Conservation (phyloP, 2,329 filamentous ascomycete species). For the Aspergillus neoniger region DNA sequence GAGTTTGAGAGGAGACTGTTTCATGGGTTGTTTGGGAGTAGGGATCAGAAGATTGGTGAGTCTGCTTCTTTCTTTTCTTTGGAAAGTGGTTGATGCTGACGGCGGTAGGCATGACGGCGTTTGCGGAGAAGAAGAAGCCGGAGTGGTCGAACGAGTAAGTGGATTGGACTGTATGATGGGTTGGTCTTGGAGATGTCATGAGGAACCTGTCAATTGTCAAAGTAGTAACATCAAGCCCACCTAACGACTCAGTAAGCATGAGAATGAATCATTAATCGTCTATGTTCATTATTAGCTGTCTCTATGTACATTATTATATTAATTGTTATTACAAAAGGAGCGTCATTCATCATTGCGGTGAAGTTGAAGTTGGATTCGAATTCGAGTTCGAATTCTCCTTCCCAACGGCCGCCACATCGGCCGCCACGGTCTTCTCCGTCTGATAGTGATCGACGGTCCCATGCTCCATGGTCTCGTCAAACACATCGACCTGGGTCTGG, state of each 20-base stretch:
- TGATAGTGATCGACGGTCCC: conserved; percentile 33
- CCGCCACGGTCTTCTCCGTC: conserved; percentile 51
- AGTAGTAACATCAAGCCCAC: background rate
- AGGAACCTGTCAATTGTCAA: background rate
- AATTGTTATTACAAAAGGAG: conserved; percentile 9
- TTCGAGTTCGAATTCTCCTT: conserved; percentile 34
- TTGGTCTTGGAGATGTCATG: background rate
- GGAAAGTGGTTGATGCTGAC: conserved; percentile 13
- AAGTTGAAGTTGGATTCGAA: background rate
- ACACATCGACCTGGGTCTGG: conserved; percentile 57
- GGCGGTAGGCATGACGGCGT: conserved; percentile 74
- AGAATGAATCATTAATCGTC: conserved; percentile 16
- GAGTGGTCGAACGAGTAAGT: conserved; percentile 74
- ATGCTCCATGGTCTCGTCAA: conserved; percentile 43
- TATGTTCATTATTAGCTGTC: conserved; percentile 22
- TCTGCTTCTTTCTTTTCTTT: conserved; percentile 1
- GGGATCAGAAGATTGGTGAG: conserved; percentile 92
- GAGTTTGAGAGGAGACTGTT: conserved; percentile 94
- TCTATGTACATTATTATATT: conserved; percentile 22
- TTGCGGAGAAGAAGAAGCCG: conserved; percentile 90
- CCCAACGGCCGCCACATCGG: conserved; percentile 57
- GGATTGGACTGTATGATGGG: no score
- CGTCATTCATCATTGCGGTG: background rate
- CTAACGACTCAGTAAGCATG: background rate
- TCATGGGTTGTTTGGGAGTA: conserved; percentile 87